Evolutionary conservation across 371 early-diverging fungal genomes (phyloP).

Genomic region (Phascolomyces articulosus): DNA sequence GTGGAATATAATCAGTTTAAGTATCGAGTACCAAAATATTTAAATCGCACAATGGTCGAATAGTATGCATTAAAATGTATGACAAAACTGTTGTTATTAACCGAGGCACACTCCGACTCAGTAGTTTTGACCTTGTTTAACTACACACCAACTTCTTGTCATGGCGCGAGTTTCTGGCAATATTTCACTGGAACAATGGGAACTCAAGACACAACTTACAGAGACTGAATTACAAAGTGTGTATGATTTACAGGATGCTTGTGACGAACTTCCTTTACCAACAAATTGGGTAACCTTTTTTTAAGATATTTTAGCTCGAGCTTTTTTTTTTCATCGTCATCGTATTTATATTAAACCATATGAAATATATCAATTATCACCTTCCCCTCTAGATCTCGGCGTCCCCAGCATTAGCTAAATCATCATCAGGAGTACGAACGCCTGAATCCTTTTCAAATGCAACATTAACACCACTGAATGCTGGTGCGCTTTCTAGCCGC

Average conservation of each 20-base stretch:
- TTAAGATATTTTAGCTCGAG: neutral
- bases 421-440: slow-evolving; percentile 41
- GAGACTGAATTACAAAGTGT: slow-evolving; percentile 65
- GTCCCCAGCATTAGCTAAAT: slow-evolving; percentile 30
- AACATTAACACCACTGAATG: slow-evolving; percentile 25
- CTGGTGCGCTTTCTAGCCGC: slow-evolving; percentile 29
- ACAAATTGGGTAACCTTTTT: slow-evolving; percentile 53
- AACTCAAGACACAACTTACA: slow-evolving; percentile 59
- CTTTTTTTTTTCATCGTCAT: slow-evolving; percentile 2
- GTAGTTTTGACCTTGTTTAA: too few species aligned
- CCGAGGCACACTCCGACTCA: too few species aligned
- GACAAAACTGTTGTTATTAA: too few species aligned
- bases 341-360: neutral
- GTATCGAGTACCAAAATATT: too few species aligned
- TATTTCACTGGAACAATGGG: slow-evolving; percentile 71
- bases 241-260: slow-evolving; percentile 67
- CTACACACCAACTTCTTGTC: neutral
- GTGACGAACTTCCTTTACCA: slow-evolving; percentile 72
- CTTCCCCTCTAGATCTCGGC: slow-evolving; percentile 24
- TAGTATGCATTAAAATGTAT: too few species aligned
- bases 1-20: too few species aligned
- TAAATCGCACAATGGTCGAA: too few species aligned
- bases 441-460: slow-evolving; percentile 24
- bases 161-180: slow-evolving; percentile 41
- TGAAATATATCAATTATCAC: neutral